phyloP scores from a whole-genome alignment of 805 yeast species.

The Ogataea paradorogensis region DNA sequence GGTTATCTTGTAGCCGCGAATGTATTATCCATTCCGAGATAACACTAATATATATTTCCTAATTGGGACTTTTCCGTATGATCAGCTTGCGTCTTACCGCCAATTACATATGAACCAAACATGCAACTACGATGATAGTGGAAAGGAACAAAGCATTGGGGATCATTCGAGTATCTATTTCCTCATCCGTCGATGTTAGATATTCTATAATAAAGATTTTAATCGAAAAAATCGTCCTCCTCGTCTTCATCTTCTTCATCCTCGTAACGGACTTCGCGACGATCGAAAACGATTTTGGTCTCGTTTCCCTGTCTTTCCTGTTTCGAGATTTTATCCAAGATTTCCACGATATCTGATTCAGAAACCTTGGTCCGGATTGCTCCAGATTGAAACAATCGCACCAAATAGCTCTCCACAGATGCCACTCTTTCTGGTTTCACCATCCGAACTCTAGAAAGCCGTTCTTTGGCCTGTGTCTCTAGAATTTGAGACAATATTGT shows the following conservation, averaged over 20 bases:
- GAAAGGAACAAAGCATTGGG: background rate
- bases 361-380: constrained; percentile 69
- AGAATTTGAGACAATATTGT: constrained; percentile 62
- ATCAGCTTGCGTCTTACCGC: background rate
- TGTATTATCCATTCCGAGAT: constrained; percentile 1
- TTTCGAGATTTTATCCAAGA: constrained; percentile 77
- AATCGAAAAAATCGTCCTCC: constrained; percentile 34
- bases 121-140: background rate
- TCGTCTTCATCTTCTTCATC: constrained; percentile 26
- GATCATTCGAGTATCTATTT: too few relatives aligned
- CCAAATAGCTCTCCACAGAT: constrained; percentile 78
- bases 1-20: background rate
- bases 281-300: constrained; percentile 62
- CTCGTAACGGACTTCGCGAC: constrained; percentile 32
- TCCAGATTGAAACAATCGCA: constrained; percentile 72
- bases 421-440: constrained; percentile 90
- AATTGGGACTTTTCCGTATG: background rate
- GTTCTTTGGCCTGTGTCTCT: constrained; percentile 80
- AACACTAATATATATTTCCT: background rate
- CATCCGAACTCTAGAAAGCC: constrained; percentile 79
- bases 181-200: too few relatives aligned
- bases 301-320: constrained; percentile 60
- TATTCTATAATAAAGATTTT: constrained; percentile 9
- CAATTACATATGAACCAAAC: background rate
- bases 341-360: constrained; percentile 79